These are phyloP conservation scores for Beauveria scarabaeidicola DNA, from an alignment of 2,329 filamentous ascomycete species.

Conservation along the genomic window DNA sequence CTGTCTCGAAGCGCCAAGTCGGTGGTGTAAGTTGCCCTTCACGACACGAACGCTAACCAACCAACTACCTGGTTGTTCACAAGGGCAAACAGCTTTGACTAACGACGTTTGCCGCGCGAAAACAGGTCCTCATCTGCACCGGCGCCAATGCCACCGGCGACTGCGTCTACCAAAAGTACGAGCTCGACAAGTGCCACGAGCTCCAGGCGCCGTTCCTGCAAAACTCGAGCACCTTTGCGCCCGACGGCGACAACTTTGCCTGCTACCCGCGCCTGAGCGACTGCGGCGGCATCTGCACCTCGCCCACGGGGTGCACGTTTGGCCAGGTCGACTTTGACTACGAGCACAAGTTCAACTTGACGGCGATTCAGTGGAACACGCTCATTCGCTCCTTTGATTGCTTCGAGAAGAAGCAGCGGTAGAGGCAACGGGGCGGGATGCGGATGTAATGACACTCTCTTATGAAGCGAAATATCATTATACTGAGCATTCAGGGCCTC, in stretches of 20 bases:
- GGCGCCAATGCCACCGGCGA: slow-evolving; percentile 40
- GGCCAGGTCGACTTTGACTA: slow-evolving; percentile 38
- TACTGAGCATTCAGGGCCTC: not conserved
- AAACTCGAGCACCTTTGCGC: slow-evolving; percentile 41
- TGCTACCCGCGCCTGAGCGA: slow-evolving; percentile 36
- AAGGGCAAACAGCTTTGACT: not conserved
- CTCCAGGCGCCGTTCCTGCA: slow-evolving; percentile 30
- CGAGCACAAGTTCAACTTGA: slow-evolving; percentile 39
- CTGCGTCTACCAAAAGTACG: slow-evolving; percentile 36
- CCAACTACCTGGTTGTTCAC: not conserved
- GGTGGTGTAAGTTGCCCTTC: slow-evolving; percentile 37
- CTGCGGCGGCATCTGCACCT: slow-evolving; percentile 38
- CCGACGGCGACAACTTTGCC: slow-evolving; percentile 39
- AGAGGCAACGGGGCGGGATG: not conserved
- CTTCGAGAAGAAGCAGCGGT: slow-evolving; percentile 11
- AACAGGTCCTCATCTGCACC: slow-evolving; percentile 41
- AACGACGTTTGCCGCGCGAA: not conserved
- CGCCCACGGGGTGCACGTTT: slow-evolving; percentile 44
- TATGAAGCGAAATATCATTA: not conserved
- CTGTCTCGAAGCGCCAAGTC: slow-evolving; percentile 32
- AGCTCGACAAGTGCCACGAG: slow-evolving; percentile 37
- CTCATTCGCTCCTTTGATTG: slow-evolving; percentile 29
- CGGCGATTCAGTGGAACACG: slow-evolving; percentile 36
- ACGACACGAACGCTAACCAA: not conserved
- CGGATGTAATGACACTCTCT: not conserved